Evolutionary conservation across 2,329 filamentous ascomycete genomes (phyloP), one percentile per base, ranked within the genome.

Genomic region (Beauveria varroae): DNA sequence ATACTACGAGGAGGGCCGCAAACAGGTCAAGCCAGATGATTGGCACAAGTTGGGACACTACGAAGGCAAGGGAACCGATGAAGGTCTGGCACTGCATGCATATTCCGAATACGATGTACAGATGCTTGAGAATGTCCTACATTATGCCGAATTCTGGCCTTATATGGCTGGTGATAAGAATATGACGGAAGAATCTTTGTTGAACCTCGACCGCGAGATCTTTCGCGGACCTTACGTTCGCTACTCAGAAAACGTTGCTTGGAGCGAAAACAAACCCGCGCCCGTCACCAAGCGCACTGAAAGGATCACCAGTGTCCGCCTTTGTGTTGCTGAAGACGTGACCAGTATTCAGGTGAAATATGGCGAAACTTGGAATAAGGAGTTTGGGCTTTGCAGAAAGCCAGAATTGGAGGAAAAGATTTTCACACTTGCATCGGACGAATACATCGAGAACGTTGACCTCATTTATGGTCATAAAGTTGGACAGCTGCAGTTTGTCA

Each of bases 221-320:
- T 60, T 60, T 22, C n/a, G n/a, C 12, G 57, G 57, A 1, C 57
- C 57, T 2, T 53, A 30, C 40, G n/a, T n/a, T 9, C 57, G 57
- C 24, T 60, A 54, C 40, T 54, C 47, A 1, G 20, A 7, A 5
- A 14, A 44, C n/a, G 37, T 40, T 3, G 2, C 16, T 10, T 60
- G 49, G 47, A 24, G 12, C 47, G 20, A 9, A 24, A 9, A 0
- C 9, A 5, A 3, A 8, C 24, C 40, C 18, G 37, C 16, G 16
- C 52, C 40, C 9, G 26, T 18, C 5, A 54, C 40, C 9, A 5
- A 14, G 18, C 53, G 53, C 12, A 9, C 14, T 5, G 14, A 10
- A 22, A 41, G 12, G 5, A 56, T 56, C 10, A 56, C 53, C 5
- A 20, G 9, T 12, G 41, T 46, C 8, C 24, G n/a, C 5, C 12